phyloP scores from a whole-genome alignment of 2,329 filamentous ascomycete species.

The Neofusicoccum sp. region DNA sequence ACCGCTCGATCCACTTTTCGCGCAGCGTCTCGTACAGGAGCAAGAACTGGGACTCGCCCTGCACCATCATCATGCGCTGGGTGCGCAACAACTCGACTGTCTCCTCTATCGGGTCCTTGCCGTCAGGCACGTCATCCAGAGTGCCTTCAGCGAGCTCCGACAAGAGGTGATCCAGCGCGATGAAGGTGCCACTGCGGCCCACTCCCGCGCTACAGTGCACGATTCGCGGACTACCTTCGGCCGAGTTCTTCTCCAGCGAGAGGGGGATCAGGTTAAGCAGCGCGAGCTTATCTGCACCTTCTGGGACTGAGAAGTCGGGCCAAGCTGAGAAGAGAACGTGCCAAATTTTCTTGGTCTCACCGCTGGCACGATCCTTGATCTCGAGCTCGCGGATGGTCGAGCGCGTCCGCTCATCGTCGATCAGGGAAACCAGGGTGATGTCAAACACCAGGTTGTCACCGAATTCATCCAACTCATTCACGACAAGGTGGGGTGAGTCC shows the following conservation, averaged over 20 bases:
- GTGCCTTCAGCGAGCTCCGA: constrained; percentile 75
- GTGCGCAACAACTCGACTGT: constrained; percentile 78
- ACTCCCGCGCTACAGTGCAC: constrained; percentile 78
- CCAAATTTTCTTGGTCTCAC: constrained; percentile 66
- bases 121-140: constrained; percentile 49
- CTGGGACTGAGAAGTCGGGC: constrained; percentile 87
- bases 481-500: constrained; percentile 40
- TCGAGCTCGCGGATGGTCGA: constrained; percentile 73
- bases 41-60: constrained; percentile 76
- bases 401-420: constrained; percentile 56
- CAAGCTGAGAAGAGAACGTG: constrained; percentile 84
- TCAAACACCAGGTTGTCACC: constrained; percentile 65
- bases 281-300: constrained; percentile 62
- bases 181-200: constrained; percentile 91
- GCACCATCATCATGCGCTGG: constrained; percentile 94
- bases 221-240: constrained; percentile 60
- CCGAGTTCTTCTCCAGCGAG: constrained; percentile 53
- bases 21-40: constrained; percentile 88
- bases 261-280: constrained; percentile 69
- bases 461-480: constrained; percentile 66
- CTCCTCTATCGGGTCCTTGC: constrained; percentile 68
- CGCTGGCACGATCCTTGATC: constrained; percentile 39
- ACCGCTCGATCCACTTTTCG: constrained; percentile 65
- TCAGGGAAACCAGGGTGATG: constrained; percentile 59
- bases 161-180: constrained; percentile 88